Base-by-base conservation (phyloP, 805 yeast species). In the Wickerhamiella kazuoi region DNA sequence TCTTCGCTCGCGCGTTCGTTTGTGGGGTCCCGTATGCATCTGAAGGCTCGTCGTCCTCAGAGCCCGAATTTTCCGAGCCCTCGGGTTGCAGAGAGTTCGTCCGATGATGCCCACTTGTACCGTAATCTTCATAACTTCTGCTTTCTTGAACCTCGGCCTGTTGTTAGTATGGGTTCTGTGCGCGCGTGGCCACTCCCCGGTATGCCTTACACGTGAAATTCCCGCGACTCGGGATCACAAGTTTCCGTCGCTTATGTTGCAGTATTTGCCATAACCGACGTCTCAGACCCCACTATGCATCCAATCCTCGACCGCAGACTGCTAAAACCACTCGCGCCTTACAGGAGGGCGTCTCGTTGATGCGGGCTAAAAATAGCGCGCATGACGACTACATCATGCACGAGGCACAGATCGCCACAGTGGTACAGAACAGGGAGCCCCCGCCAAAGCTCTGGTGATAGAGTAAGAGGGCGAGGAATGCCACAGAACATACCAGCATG, bases 131-230 rank as follows among this genome's bases (percentile, higher is more conserved):
- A 6, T 53, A 49, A 13, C 46, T 43, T 24, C 50, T 51, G 6
- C 44, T 36, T 43, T 54, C 58, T 34, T 50, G 47, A 11, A 53
- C 50, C n/a, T 45, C 45, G 9, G 45, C 29, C 50, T 46, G 38
- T 20, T 11, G 39, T 40, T 43, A 37, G 44, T 39, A 34, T 29
- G 7, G 20, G 3, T 29, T n/a, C n/a, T n/a, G n/a, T n/a, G n/a
- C n/a, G n/a, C n/a, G n/a, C n/a, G n/a, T n/a, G n/a, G n/a, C n/a
- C n/a, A n/a, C n/a, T n/a, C n/a, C n/a, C n/a, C n/a, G n/a, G n/a
- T n/a, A n/a, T n/a, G n/a, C n/a, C n/a, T n/a, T n/a, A n/a, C n/a
- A n/a, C n/a, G n/a, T n/a, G n/a, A n/a, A n/a, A n/a, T n/a, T n/a
- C n/a, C n/a, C n/a, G n/a, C n/a, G n/a, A n/a, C n/a, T n/a, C n/a